phyloP scores from a whole-genome alignment of 2,329 filamentous ascomycete genomes.

The Calcarisporium arbuscula region DNA sequence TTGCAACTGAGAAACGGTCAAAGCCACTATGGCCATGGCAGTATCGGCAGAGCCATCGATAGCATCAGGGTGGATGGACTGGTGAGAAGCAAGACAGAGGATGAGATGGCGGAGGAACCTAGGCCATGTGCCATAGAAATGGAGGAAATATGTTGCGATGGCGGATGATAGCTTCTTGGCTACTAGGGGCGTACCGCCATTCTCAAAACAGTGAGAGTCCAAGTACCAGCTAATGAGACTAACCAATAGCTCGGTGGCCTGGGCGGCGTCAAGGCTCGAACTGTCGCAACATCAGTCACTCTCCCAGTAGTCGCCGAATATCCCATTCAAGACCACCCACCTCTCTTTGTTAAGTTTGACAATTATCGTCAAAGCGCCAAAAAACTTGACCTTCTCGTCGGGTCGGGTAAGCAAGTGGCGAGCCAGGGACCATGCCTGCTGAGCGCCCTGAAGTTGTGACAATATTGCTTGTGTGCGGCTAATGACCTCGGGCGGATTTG shows the following conservation, averaged over 20 bases:
- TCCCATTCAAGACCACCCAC: constrained; percentile 35
- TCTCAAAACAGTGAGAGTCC: constrained; percentile 42
- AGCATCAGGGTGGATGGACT: constrained; percentile 14
- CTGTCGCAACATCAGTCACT: constrained; percentile 21
- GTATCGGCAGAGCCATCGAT: constrained; percentile 29
- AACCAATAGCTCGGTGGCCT: constrained; percentile 52
- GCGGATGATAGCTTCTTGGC: constrained; percentile 72
- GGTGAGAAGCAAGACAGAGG: constrained; percentile 42
- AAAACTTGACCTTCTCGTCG: constrained; percentile 78
- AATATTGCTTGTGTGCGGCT: constrained; percentile 62
- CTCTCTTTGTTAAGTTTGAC: constrained; percentile 92
- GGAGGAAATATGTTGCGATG: constrained; percentile 67
- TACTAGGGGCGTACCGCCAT: constrained; percentile 56
- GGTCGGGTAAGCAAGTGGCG: constrained; percentile 64
- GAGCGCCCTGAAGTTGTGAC: constrained; percentile 70
- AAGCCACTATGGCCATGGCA: constrained; percentile 39
- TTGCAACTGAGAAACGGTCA: constrained; percentile 42
- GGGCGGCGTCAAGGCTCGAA: constrained; percentile 46
- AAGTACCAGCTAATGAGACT: constrained; percentile 59
- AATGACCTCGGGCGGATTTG: constrained; percentile 41
- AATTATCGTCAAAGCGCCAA: constrained; percentile 85
- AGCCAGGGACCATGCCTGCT: constrained; percentile 80
- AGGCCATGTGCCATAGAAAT: constrained; percentile 63
- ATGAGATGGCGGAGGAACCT: constrained; percentile 55
- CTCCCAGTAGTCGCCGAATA: background rate